These are phyloP conservation scores for Dryas drummondii DNA, from an alignment of 306 rosid genomes.

Conservation along the genomic window DNA sequence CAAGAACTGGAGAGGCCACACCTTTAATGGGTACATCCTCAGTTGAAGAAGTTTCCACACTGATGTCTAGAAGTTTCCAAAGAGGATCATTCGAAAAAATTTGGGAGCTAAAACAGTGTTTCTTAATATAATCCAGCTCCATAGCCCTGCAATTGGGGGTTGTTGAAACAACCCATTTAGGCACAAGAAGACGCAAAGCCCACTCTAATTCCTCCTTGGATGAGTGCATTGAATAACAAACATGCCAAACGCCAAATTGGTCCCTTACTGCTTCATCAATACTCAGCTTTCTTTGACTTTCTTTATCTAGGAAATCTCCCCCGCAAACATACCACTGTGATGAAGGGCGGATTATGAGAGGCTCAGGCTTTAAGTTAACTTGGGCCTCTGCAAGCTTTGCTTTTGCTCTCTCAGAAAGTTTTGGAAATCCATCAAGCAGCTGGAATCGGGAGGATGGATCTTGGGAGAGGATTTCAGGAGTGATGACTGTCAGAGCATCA, in stretches of 20 bases:
- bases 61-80: constrained; percentile 60
- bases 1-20: constrained; percentile 30
- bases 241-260: constrained; percentile 83
- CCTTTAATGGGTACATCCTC: constrained; percentile 29
- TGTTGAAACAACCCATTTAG: constrained; percentile 90
- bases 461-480: constrained; percentile 61
- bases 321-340: constrained; percentile 78
- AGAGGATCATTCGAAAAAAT: constrained; percentile 38
- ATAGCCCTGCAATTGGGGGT: constrained; percentile 74
- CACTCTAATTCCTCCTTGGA: constrained; percentile 81
- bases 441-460: constrained; percentile 71
- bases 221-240: constrained; percentile 80
- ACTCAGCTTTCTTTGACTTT: constrained; percentile 44
- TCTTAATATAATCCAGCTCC: constrained; percentile 68
- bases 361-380: constrained; percentile 42
- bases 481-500: constrained; percentile 43
- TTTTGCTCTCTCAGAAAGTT: constrained; percentile 56
- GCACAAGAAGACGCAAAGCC: constrained; percentile 74
- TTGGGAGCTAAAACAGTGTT: constrained; percentile 48
- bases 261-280: constrained; percentile 65
- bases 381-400: constrained; percentile 52
- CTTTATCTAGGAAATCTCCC: constrained; percentile 39
- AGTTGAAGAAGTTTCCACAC: constrained; percentile 32
- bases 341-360: constrained; percentile 79
- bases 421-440: constrained; percentile 63